Conservation (phyloP, 345 rosid genomes). For the Citrus inodora region DNA sequence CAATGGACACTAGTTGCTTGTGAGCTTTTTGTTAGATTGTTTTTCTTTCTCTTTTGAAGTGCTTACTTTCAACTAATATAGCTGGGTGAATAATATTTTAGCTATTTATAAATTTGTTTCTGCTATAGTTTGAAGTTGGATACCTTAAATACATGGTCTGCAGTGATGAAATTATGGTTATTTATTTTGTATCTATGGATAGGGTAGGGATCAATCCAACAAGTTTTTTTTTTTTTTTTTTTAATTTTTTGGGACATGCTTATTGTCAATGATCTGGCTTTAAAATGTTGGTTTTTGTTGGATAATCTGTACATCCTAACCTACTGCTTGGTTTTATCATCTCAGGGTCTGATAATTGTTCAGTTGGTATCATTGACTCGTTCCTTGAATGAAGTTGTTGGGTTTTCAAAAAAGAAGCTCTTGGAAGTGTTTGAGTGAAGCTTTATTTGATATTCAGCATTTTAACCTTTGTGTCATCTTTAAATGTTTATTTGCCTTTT, state of each 20-base stretch:
- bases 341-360: no score
- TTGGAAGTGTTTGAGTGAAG: no score
- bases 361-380: no score
- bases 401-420: no score
- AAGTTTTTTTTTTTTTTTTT: neutral
- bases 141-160: neutral
- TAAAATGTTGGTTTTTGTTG: neutral
- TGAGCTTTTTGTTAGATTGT: neutral
- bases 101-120: neutral
- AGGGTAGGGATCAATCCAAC: neutral
- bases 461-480: no score
- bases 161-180: neutral
- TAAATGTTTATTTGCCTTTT: no score
- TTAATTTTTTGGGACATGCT: neutral
- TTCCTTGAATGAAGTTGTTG: no score
- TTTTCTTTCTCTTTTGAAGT: neutral
- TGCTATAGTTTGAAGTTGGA: neutral
- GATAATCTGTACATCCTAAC: neutral
- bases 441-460: no score
- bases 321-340: neutral
- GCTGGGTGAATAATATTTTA: neutral
- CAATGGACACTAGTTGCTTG: conserved; percentile 30
- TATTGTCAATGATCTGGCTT: neutral
- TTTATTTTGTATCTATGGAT: no score
- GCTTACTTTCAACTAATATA: neutral